Evolutionary conservation across 768 basidiomycete genomes (phyloP).

Genomic region (Gloeostereum incarnatum): DNA sequence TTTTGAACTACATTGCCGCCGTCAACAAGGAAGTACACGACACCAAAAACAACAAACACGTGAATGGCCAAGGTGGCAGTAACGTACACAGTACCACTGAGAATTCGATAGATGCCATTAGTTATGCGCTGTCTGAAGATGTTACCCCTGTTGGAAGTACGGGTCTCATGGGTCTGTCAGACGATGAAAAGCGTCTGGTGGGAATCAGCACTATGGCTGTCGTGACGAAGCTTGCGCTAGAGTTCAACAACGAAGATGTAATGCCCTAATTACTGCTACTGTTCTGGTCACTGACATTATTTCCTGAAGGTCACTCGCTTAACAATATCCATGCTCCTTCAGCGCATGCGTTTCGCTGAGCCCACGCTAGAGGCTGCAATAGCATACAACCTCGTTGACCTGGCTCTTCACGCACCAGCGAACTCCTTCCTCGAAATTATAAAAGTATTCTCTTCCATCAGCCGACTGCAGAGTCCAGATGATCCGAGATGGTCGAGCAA

Average conservation of each 20-base stretch:
- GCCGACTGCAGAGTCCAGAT: conserved; percentile 79
- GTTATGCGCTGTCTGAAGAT: conserved; percentile 42
- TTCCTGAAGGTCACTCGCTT: conserved; percentile 62
- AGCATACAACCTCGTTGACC: conserved; percentile 83
- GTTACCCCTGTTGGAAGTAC: no score
- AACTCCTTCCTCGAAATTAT: conserved; percentile 79
- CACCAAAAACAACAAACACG: conserved; percentile 29
- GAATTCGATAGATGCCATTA: no score
- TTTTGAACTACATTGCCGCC: conserved; percentile 85
- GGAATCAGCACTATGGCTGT: conserved; percentile 90
- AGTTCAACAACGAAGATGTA: conserved; percentile 82
- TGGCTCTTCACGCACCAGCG: conserved; percentile 73
- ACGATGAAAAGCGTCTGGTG: conserved; percentile 78
- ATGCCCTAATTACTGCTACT: neutral
- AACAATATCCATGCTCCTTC: conserved; percentile 88
- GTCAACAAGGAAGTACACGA: conserved; percentile 72
- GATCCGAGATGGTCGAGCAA: conserved; percentile 86
- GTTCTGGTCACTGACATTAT: neutral
- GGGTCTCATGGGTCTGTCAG: conserved; percentile 58
- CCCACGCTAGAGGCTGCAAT: conserved; percentile 87
- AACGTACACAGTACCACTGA: conserved; percentile 30
- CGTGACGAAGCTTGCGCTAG: conserved; percentile 79
- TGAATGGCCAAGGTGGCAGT: no score
- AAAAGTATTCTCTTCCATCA: conserved; percentile 75
- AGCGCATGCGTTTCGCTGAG: conserved; percentile 78